These are phyloP conservation scores for Penicillium hordei DNA, from an alignment of 2,329 filamentous ascomycete genomes.

Conservation along the genomic window DNA sequence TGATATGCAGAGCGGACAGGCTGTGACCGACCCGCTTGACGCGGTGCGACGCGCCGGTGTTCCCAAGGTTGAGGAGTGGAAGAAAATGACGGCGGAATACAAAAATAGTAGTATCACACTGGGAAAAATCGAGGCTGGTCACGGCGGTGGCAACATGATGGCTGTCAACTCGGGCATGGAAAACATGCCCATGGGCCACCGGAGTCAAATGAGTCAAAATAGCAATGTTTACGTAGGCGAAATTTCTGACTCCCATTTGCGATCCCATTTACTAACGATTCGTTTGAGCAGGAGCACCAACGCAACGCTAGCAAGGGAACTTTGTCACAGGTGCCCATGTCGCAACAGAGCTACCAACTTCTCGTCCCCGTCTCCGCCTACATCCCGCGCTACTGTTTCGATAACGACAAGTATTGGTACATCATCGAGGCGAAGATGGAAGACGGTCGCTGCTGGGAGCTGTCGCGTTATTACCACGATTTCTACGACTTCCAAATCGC, in stretches of 20 bases:
- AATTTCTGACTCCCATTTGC: not conserved
- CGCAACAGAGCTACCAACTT: conserved; percentile 53
- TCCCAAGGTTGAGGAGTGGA: conserved; percentile 96
- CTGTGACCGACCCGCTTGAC: conserved; percentile 77
- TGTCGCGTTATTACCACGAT: conserved; percentile 94
- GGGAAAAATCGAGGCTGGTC: conserved; percentile 71
- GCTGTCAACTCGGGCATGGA: conserved; percentile 70
- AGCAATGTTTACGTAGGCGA: conserved; percentile 51
- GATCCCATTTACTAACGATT: not conserved
- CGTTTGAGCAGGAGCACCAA: conserved; percentile 34
- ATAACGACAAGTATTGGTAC: conserved; percentile 98
- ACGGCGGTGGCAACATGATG: conserved; percentile 42
- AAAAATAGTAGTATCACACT: conserved; percentile 98
- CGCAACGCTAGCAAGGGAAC: conserved; percentile 41
- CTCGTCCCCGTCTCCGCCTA: conserved; percentile 77
- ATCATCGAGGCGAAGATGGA: conserved; percentile 89
- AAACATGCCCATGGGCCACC: conserved; percentile 69
- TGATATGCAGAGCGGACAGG: conserved; percentile 84
- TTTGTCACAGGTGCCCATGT: conserved; percentile 29
- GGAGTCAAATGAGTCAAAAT: conserved; percentile 54
- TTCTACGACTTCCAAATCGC: conserved; percentile 99
- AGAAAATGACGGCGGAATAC: conserved; percentile 98
- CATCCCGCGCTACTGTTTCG: conserved; percentile 91
- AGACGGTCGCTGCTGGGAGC: conserved; percentile 87
- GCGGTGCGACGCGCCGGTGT: conserved; percentile 87